A percentile compares a stretch with the other conserved stretches of the same genome.
Conservation (phyloP, 208 protist genomes). For the Lotmaria passim region DNA sequence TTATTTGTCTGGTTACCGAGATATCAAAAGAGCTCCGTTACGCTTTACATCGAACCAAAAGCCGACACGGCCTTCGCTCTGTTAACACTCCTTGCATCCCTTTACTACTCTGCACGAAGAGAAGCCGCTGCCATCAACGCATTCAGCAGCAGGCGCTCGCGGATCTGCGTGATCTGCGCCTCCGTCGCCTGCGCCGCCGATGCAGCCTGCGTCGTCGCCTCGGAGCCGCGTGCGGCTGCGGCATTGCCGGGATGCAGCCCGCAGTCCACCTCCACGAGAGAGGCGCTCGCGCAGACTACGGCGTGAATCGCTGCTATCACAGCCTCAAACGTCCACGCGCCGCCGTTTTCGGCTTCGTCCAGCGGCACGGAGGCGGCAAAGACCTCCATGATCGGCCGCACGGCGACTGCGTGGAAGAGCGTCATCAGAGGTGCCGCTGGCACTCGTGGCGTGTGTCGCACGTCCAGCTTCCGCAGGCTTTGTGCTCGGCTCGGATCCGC, state of each 20-base stretch:
- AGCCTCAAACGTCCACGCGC: slow-evolving; percentile 9
- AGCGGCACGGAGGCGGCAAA: slow-evolving; percentile 35
- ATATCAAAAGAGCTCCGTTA: too few species aligned
- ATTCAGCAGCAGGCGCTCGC: slow-evolving; percentile 61
- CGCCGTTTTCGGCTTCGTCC: slow-evolving; percentile 4
- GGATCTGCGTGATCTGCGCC: slow-evolving; percentile 37
- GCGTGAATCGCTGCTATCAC: slow-evolving; percentile 44
- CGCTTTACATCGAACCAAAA: too few species aligned
- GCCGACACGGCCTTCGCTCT: too few species aligned
- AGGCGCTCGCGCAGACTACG: slow-evolving; percentile 31
- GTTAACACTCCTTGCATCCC: too few species aligned
- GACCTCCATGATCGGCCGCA: slow-evolving; percentile 44
- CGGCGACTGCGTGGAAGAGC: slow-evolving; percentile 38
- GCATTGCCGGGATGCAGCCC: slow-evolving; percentile 27
- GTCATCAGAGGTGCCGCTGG: slow-evolving; percentile 51
- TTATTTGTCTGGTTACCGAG: too few species aligned
- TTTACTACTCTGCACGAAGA: not conserved
- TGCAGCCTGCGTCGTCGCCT: slow-evolving; percentile 11
- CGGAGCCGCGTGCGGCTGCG: too few species aligned
- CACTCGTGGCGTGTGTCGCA: slow-evolving; percentile 40
- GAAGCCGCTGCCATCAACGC: slow-evolving; percentile 30
- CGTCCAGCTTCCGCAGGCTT: slow-evolving; percentile 25
- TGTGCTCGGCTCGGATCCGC: not conserved
- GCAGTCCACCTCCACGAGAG: slow-evolving; percentile 51
- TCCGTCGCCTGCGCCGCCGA: slow-evolving; percentile 14